Evolutionary conservation across 176 grass and related monocot genomes (phyloP), one percentile per base, ranked within the genome.

Genomic region (Cenchrus purpureus): DNA sequence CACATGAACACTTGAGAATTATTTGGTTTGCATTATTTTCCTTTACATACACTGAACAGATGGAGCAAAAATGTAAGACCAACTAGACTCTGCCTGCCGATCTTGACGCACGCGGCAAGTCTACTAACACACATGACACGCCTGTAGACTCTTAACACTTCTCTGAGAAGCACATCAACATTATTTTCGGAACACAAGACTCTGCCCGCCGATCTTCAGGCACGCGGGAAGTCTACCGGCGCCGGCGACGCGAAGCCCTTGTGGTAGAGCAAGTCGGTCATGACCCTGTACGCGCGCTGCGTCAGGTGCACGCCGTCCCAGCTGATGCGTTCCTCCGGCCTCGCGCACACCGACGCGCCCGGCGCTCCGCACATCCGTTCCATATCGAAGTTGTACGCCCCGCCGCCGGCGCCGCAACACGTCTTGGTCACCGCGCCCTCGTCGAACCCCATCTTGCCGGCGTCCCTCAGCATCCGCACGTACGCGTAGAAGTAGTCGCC

Each of bases 291-390:
- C 12, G 86, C 92, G 16, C 78, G 86, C 69, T 97, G 88, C 57
- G 95, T 97, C 48, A 89, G 64, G 89, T 92, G 95, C 49, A 97
- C 79, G 22, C 92, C 95, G n/a, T 97, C 92, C 92, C 95, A 97
- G 80, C 80, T 94, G 7, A 94, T 61, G 82, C 80, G 69, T 25
- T 79, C 55, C 42, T 29, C 79, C 1, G 92, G 95, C 25, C 91
- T 74, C 11, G 56, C 22, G 87, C 95, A 97, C 50, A 70, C 74
- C 1, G 2, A 34, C 31, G 86, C 70, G 22, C 86, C 88, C 0
- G 86, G 80, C 22, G 74, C 52, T 44, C 95, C 95, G 68, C 92
- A 94, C 68, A 86, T 83, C 68, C 74, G 12, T 4, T 11, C 78
- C 2, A 76, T 6, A 5, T 83, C 68, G 52, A 92, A 89, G 73